These are phyloP conservation scores for Leccinum laetum DNA, from an alignment of 1,284 basidiomycete genomes.

Conservation along the genomic window DNA sequence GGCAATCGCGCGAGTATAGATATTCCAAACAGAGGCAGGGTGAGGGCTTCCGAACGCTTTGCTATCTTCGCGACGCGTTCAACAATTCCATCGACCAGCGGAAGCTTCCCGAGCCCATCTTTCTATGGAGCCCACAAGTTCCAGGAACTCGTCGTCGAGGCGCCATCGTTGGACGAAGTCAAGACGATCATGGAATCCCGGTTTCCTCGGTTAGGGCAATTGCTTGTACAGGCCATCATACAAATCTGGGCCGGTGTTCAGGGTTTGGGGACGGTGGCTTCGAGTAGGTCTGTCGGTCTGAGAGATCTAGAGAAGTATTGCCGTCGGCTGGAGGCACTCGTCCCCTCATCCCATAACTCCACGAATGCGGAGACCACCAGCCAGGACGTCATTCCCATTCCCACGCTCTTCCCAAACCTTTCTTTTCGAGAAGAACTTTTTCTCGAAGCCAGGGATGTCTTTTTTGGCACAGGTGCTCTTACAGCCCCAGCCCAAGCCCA, in stretches of 20 bases:
- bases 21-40: slow-evolving; percentile 66
- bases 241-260: slow-evolving; percentile 62
- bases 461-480: slow-evolving; percentile 75
- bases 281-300: slow-evolving; percentile 69
- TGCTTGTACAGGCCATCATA: slow-evolving; percentile 52
- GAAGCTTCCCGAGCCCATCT: slow-evolving; percentile 48
- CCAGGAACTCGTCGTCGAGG: slow-evolving; percentile 62
- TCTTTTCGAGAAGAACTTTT: slow-evolving; percentile 88
- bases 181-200: slow-evolving; percentile 64
- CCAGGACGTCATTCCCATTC: slow-evolving; percentile 22
- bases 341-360: slow-evolving; percentile 48
- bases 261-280: slow-evolving; percentile 47
- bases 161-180: slow-evolving; percentile 70
- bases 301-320: slow-evolving; percentile 92
- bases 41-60: slow-evolving; percentile 76
- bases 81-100: slow-evolving; percentile 42
- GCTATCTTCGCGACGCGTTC: slow-evolving; percentile 84
- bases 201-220: slow-evolving; percentile 61
- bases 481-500: slow-evolving; percentile 56
- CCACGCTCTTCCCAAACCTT: slow-evolving; percentile 66
- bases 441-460: slow-evolving; percentile 89
- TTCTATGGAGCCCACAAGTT: slow-evolving; percentile 89
- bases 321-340: slow-evolving; percentile 63
- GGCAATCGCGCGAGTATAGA: slow-evolving; percentile 73
- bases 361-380: slow-evolving; percentile 43